phyloP scores from a whole-genome alignment of 2,329 filamentous ascomycete species.

The Trichoderma hamatum region DNA sequence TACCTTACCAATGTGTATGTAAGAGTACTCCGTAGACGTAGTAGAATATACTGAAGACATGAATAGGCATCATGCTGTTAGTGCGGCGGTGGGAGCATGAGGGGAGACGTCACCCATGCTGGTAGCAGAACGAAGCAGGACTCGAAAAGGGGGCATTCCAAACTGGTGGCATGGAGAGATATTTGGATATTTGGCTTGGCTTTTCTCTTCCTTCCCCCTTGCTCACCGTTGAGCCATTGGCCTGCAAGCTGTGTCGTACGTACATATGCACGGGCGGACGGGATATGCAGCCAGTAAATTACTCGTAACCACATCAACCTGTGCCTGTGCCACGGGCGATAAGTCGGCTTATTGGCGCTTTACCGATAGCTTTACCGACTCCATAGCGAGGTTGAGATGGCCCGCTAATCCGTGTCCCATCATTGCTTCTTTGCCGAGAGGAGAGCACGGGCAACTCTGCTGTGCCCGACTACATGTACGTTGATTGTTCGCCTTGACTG shows the following conservation, averaged over 20 bases:
- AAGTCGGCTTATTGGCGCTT: not conserved
- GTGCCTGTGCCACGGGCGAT: conserved; percentile 15
- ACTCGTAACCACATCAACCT: not conserved
- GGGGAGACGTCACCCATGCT: no score
- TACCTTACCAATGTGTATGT: not conserved
- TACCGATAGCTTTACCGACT: not conserved
- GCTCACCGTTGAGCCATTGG: conserved; percentile 4
- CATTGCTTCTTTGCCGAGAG: not conserved
- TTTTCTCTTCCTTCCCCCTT: not conserved
- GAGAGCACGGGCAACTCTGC: not conserved
- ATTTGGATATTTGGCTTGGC: not conserved
- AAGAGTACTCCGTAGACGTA: not conserved
- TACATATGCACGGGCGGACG: conserved; percentile 19
- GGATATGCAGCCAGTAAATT: conserved; percentile 19
- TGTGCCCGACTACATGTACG: not conserved
- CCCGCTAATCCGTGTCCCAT: not conserved
- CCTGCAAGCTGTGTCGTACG: conserved; percentile 10
- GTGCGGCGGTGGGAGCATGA: not conserved
- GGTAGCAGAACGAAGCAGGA: not conserved
- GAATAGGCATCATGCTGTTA: not conserved
- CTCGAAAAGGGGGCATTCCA: not conserved
- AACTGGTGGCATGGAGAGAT: not conserved
- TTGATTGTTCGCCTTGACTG: no score
- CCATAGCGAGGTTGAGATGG: not conserved
- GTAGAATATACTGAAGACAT: not conserved